Conservation (phyloP, 495 filamentous ascomycete species). For the Melanomma pulvis-pyrius region DNA sequence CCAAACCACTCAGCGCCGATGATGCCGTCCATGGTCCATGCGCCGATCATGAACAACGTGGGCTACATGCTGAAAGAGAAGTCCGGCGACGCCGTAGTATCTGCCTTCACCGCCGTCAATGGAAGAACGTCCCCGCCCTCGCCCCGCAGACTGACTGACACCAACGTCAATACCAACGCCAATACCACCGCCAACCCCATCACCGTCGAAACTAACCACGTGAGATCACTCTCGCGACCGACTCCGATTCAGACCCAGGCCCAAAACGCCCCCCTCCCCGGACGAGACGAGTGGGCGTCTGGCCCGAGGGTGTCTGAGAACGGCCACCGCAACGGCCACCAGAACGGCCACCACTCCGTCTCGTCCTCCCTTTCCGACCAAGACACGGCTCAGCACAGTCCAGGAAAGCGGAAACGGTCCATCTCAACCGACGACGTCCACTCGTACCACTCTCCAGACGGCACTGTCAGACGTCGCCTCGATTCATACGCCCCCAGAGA, state of each 20-base stretch:
- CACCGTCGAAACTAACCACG: conserved; percentile 26
- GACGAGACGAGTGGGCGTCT: conserved; percentile 22
- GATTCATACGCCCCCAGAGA: conserved; percentile 23
- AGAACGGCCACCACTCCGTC: conserved; percentile 18
- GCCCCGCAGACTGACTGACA: conserved; percentile 25
- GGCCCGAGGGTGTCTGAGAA: neutral
- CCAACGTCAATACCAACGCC: no score
- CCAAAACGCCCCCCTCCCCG: conserved; percentile 10
- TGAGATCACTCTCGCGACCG: conserved; percentile 14
- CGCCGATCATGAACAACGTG: conserved; percentile 28
- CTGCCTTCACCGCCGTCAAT: conserved; percentile 41
- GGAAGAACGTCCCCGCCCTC: conserved; percentile 33
- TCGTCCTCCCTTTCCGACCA: conserved; percentile 12
- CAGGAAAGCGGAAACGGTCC: conserved; percentile 34
- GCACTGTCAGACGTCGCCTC: conserved; percentile 10
- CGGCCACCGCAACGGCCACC: conserved; percentile 7
- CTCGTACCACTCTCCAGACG: conserved; percentile 17
- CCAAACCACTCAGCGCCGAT: conserved; percentile 7
- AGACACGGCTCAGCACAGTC: conserved; percentile 12
- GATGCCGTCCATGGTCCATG: conserved; percentile 34
- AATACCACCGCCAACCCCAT: conserved; percentile 22
- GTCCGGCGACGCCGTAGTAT: conserved; percentile 24
- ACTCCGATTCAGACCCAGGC: conserved; percentile 14
- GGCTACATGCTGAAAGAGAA: conserved; percentile 34
- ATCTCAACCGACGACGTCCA: conserved; percentile 25